A percentile compares a stretch with the other conserved stretches of the same genome.
These are phyloP conservation scores for Suillus lakei DNA, from an alignment of 768 basidiomycete genomes.

Conservation along the genomic window DNA sequence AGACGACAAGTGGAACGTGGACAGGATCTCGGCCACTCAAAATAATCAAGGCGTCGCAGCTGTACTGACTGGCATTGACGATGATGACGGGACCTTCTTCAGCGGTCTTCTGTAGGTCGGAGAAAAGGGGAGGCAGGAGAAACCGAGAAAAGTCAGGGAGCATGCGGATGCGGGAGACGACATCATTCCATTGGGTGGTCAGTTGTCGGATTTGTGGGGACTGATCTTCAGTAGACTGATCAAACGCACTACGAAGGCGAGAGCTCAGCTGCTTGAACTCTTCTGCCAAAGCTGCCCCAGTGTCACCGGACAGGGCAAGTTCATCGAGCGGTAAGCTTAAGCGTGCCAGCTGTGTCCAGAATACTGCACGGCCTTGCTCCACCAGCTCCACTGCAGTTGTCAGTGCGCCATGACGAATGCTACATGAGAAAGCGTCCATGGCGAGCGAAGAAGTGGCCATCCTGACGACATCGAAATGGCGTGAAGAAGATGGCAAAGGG, in stretches of 20 bases:
- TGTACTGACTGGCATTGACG: slow-evolving; percentile 12
- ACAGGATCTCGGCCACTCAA: slow-evolving; percentile 9
- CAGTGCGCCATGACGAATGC: too few relatives aligned
- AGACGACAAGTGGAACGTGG: slow-evolving; percentile 9
- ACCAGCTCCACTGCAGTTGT: too few relatives aligned
- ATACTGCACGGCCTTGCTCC: too few relatives aligned
- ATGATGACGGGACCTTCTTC: slow-evolving; percentile 22
- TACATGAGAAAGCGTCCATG: too few relatives aligned
- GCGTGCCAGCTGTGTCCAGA: too few relatives aligned
- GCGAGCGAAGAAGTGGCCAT: too few relatives aligned
- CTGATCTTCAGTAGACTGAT: slow-evolving; percentile 2
- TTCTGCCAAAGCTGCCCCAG: slow-evolving; percentile 26
- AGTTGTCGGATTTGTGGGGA: neutral
- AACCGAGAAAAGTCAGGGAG: slow-evolving; percentile 18
- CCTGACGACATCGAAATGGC: too few relatives aligned
- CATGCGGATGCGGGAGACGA: slow-evolving; percentile 17
- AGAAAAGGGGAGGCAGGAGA: slow-evolving; percentile 11
- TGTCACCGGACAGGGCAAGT: too few relatives aligned
- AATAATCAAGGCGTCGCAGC: slow-evolving; percentile 23
- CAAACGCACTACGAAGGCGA: slow-evolving; percentile 1
- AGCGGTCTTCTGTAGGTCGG: slow-evolving; percentile 13
- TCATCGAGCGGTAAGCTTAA: too few relatives aligned
- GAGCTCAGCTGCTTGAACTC: slow-evolving; percentile 29
- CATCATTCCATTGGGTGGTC: slow-evolving; percentile 12
- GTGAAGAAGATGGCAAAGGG: too few relatives aligned